Conservation (phyloP, 768 basidiomycete species). For the Hebeloma cylindrosporum region DNA sequence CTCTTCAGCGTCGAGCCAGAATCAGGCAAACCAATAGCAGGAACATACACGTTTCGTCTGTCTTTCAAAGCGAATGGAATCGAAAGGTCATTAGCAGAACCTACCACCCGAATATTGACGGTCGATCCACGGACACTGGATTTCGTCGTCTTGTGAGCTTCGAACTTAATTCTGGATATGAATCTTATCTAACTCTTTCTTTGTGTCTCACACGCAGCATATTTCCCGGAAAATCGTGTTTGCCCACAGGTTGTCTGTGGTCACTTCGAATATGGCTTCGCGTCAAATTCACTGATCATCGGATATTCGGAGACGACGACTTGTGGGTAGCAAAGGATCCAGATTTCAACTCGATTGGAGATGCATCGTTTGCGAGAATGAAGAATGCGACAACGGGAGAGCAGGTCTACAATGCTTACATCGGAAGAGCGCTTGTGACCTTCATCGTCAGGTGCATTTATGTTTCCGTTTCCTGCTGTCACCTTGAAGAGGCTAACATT, state of each 20-base stretch:
- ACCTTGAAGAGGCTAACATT: neutral
- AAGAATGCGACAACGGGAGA: conserved; percentile 42
- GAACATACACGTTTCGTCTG: conserved; percentile 54
- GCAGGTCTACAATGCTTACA: conserved; percentile 53
- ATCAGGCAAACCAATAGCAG: conserved; percentile 38
- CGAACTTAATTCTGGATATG: neutral
- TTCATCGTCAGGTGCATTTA: conserved; percentile 51
- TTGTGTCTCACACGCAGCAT: conserved; percentile 34
- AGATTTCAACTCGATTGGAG: conserved; percentile 56
- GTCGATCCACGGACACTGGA: conserved; percentile 56
- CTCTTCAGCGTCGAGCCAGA: conserved; percentile 44
- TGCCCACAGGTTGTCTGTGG: conserved; percentile 55
- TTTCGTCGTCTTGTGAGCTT: conserved; percentile 61
- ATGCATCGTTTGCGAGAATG: conserved; percentile 56
- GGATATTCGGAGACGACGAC: conserved; percentile 62
- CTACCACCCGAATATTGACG: conserved; percentile 43
- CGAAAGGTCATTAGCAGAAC: conserved; percentile 52
- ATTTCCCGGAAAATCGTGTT: conserved; percentile 57
- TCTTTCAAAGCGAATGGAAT: conserved; percentile 55
- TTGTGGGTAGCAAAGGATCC: conserved; percentile 68
- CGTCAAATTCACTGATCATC: conserved; percentile 56
- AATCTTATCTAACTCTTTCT: neutral
- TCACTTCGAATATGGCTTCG: conserved; percentile 67
- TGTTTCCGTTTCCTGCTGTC: neutral
- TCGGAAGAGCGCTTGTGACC: conserved; percentile 57